Evolutionary conservation across 768 basidiomycete genomes (phyloP), one percentile per base, ranked within the genome.

Genomic region (Amanita rubescens): DNA sequence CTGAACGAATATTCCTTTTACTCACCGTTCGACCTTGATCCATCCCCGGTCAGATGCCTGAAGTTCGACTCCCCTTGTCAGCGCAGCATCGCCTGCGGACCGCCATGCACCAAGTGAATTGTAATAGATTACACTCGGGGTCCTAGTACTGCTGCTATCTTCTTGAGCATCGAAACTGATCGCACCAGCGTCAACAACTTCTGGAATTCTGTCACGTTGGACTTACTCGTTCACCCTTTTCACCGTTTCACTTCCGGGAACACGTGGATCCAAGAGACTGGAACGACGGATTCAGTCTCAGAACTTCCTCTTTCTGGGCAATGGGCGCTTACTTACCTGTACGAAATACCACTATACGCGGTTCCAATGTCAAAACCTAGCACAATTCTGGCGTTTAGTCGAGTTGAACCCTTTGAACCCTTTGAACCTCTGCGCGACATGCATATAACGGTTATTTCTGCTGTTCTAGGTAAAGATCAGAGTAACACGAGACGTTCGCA

Each of bases 1-100:
- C 33, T 64, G 52, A 52, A 62, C 58, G 60, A 57, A 66, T 60
- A 62, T 59, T n/a, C n/a, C n/a, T n/a, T n/a, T n/a, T n/a, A n/a
- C 43, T 46, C 51, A 75, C 75, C 75, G 76, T 60, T 77, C 75
- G 0, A 74, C 71, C 53, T 72, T 78, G 25, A 59, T 59, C 74
- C 75, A 78, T 45, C 65, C 71, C 49, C 71, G 67, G 0, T 76
- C 73, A 24, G 72, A 71, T 3, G 75, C 76, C 48, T 38, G 60
- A 43, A 73, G 73, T 7, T 71, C 59, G 4, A 68, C 62, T 25
- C 64, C 64, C 41, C 73, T 74, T 35, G 67, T 63, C n/a, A 65
- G 44, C 0, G 78, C 75, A 6, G 46, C 54, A 27, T 45, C 54
- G 11, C 54, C 54, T 24, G 35, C 25, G 27, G 54, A 17, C 12